These are phyloP conservation scores for Penicillium dipodomyicola DNA, from an alignment of 495 filamentous ascomycete species.

Conservation along the genomic window DNA sequence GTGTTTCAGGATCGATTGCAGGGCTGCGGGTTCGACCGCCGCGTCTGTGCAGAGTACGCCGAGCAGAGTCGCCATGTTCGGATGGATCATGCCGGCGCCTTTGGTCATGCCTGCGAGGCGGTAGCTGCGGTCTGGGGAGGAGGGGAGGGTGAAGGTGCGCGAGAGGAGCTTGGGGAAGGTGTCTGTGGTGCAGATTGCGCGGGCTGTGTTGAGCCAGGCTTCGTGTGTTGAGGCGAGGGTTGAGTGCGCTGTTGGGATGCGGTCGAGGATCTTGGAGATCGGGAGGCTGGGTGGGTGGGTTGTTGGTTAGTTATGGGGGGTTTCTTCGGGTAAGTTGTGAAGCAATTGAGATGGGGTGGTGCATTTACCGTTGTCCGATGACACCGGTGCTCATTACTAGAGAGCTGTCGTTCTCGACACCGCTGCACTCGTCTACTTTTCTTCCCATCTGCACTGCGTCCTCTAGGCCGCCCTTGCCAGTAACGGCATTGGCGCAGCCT, in stretches of 20 bases:
- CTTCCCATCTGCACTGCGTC: conserved; percentile 82
- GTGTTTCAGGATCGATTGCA: conserved; percentile 67
- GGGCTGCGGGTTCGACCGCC: conserved; percentile 65
- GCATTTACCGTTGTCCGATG: conserved; percentile 79
- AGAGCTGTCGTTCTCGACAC: conserved; percentile 62
- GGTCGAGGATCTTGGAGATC: conserved; percentile 81
- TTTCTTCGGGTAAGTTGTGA: background rate
- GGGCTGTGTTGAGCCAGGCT: conserved; percentile 81
- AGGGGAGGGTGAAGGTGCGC: conserved; percentile 78
- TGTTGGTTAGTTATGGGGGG: background rate
- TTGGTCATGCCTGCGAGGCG: conserved; percentile 94
- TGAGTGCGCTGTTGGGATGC: conserved; percentile 71
- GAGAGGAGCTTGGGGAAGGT: conserved; percentile 97
- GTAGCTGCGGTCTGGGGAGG: conserved; percentile 69
- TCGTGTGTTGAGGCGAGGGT: conserved; percentile 71
- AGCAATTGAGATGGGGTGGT: background rate
- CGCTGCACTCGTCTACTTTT: conserved; percentile 67
- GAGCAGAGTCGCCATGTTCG: conserved; percentile 97
- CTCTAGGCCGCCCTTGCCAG: conserved; percentile 84
- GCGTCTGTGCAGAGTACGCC: conserved; percentile 94
- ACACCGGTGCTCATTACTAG: conserved; percentile 98
- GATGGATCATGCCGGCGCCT: conserved; percentile 98
- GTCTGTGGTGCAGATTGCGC: conserved; percentile 97
- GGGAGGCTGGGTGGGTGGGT: conserved; percentile 59
- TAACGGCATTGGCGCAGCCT: conserved; percentile 97